Conservation (phyloP, 2,329 filamentous ascomycete species). For the Penicillium vulpinum region DNA sequence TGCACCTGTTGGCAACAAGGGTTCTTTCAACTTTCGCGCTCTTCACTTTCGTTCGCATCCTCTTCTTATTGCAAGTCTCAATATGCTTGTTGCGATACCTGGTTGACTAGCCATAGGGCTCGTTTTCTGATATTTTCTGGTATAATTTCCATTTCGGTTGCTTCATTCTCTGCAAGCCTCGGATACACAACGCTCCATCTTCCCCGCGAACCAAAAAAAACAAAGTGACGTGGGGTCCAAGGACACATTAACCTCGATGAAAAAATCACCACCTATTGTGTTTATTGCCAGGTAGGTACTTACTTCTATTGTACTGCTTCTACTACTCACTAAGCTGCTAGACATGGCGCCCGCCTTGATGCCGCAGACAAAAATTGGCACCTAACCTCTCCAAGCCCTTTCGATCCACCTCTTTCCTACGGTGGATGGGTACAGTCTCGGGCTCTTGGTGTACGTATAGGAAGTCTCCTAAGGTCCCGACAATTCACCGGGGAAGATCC, state of each 20-base stretch:
- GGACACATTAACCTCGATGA: conserved; percentile 27
- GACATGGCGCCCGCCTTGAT: conserved; percentile 92
- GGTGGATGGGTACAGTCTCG: conserved; percentile 88
- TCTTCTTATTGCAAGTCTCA: neutral
- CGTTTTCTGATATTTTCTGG: neutral
- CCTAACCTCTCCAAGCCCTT: conserved; percentile 85
- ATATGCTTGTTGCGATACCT: neutral
- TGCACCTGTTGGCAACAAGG: too few species aligned
- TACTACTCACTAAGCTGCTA: conserved; percentile 46
- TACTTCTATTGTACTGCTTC: neutral
- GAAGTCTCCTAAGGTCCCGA: conserved; percentile 62
- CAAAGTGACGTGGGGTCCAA: neutral
- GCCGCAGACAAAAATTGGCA: conserved; percentile 96
- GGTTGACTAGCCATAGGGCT: conserved; percentile 1
- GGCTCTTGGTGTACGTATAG: conserved; percentile 78
- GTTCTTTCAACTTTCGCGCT: neutral
- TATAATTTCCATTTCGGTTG: neutral
- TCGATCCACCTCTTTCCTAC: conserved; percentile 93
- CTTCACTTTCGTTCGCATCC: neutral
- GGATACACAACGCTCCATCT: neutral
- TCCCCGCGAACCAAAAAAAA: neutral
- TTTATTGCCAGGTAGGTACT: conserved; percentile 44
- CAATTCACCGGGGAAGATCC: conserved; percentile 32
- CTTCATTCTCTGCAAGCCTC: neutral
- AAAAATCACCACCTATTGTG: conserved; percentile 43